A percentile compares a stretch with the other conserved stretches of the same genome.
These are phyloP conservation scores for Komagataella phaffii DNA, from an alignment of 805 yeast species.

Conservation along the genomic window DNA sequence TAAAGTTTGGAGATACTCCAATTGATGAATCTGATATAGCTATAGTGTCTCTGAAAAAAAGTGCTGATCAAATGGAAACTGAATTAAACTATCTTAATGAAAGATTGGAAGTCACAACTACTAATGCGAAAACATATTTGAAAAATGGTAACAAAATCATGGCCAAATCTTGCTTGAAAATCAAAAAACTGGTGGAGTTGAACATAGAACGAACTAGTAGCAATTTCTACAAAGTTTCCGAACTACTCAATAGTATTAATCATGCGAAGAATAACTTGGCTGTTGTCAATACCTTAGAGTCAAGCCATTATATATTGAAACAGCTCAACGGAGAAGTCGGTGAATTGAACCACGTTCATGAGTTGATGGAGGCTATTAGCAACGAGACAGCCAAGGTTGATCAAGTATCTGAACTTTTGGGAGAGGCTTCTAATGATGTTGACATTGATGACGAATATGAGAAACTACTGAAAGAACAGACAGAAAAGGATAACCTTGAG, in stretches of 20 bases:
- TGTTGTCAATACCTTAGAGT: slow-evolving; percentile 9
- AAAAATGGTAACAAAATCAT: neutral
- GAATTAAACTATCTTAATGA: neutral
- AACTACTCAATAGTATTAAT: slow-evolving; percentile 12
- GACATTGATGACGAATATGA: slow-evolving; percentile 2
- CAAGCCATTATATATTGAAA: slow-evolving; percentile 12
- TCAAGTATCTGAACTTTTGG: slow-evolving; percentile 3
- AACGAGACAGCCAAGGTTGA: slow-evolving; percentile 9
- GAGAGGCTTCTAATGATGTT: slow-evolving; percentile 4
- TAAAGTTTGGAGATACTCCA: neutral
- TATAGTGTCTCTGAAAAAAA: neutral
- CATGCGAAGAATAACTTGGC: slow-evolving; percentile 12
- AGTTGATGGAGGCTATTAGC: slow-evolving; percentile 8
- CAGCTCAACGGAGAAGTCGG: slow-evolving; percentile 11
- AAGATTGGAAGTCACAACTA: neutral
- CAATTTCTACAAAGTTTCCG: slow-evolving; percentile 7
- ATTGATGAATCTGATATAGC: slow-evolving; percentile 1
- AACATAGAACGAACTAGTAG: slow-evolving; percentile 7
- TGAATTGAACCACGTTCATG: slow-evolving; percentile 7
- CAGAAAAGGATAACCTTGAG: slow-evolving; percentile 1
- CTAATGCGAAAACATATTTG: neutral
- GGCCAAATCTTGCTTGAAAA: slow-evolving; percentile 12
- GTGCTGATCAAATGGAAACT: neutral
- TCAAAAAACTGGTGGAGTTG: slow-evolving; percentile 9
- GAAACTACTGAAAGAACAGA: neutral